Base-by-base conservation (phyloP, 2,329 filamentous ascomycete genomes). In the Orbilia ellipsospora region DNA sequence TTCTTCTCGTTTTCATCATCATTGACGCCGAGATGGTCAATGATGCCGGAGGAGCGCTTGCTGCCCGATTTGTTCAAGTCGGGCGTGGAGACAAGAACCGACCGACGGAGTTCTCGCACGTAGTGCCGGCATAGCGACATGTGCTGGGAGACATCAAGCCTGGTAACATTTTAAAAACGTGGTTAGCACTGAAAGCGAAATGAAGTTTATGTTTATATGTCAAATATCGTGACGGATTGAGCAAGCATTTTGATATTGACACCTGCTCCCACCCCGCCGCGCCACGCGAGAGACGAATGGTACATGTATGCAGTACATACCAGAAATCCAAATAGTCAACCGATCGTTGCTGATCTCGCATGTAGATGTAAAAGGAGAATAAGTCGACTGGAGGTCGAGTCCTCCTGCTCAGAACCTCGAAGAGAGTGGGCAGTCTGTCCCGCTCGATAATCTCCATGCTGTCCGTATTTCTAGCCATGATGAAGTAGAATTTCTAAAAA, bases 291-390 rank as follows among this genome's bases (percentile, higher is more conserved):
- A 31, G 12, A 10, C 42, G 18, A 26, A 48, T 48, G 56, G 36
- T 16, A 54, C 12, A 45, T 12, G 36, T 40, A 20, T 18, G n/a
- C 10, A 50, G 63, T 82, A 67, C 88, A 72, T 85, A 98, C 95
- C 96, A 99, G 83, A 99, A 99, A 82, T 99, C 95, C 50, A 99
- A 85, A 80, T 99, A 99, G 81, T 99, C 95, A 12, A 99, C 95
- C 6, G 94, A 97, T 82, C 94, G 90, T 83, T 99, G 95, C 83
- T 97, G 94, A 83, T 99, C 96, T 80, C 95, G 89, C 95, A 99
- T 99, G 84, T 97, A 99, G 80, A 99, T 99, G 84, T 99, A 99
- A 85, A 99, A 99, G 1, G 94, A 97, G 83, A 97, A 99, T 10
- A 99, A 86, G 81, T 99, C 96, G 70, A 99, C 94, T 0, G 95